A percentile compares a stretch with the other conserved stretches of the same genome.
These are phyloP conservation scores for Aspergillus nanangensis DNA, from an alignment of 495 filamentous ascomycete genomes.

Conservation along the genomic window DNA sequence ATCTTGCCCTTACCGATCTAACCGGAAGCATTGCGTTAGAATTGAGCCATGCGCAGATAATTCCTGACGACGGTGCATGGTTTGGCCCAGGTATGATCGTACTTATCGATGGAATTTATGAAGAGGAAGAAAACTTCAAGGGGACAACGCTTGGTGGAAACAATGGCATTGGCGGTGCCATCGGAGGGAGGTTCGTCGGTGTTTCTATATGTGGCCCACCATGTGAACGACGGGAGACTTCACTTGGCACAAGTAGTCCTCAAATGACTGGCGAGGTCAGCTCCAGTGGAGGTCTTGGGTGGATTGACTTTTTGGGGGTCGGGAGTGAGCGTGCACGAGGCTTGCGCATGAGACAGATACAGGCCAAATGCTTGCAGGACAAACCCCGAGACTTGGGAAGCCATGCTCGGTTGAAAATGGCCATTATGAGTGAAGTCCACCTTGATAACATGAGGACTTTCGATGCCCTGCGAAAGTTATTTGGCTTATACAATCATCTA, in stretches of 20 bases:
- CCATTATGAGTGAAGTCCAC: slow-evolving; percentile 76
- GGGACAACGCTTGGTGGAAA: slow-evolving; percentile 66
- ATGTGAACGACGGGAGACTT: slow-evolving; percentile 75
- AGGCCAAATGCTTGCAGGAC: slow-evolving; percentile 36
- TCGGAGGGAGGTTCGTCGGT: slow-evolving; percentile 84
- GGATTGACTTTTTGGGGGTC: slow-evolving; percentile 92
- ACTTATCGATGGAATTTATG: slow-evolving; percentile 87
- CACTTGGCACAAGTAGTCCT: slow-evolving; percentile 64
- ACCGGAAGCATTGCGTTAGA: slow-evolving; percentile 86
- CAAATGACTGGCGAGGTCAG: slow-evolving; percentile 46
- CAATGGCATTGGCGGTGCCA: slow-evolving; percentile 78
- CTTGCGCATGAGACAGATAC: slow-evolving; percentile 72
- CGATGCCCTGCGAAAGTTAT: slow-evolving; percentile 70
- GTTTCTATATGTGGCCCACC: slow-evolving; percentile 87
- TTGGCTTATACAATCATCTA: slow-evolving; percentile 58
- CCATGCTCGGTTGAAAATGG: slow-evolving; percentile 47
- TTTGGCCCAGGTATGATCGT: slow-evolving; percentile 94
- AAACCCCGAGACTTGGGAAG: slow-evolving; percentile 23
- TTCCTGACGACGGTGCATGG: slow-evolving; percentile 84
- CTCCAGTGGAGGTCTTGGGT: slow-evolving; percentile 81
- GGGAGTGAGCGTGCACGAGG: slow-evolving; percentile 87
- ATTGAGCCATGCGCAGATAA: slow-evolving; percentile 70
- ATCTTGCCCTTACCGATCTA: slow-evolving; percentile 74
- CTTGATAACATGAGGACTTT: slow-evolving; percentile 76
- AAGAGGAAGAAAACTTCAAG: slow-evolving; percentile 73